Evolutionary conservation across 1,284 basidiomycete genomes (phyloP), one percentile per base, ranked within the genome.

Genomic region (Ustilago sp.): DNA sequence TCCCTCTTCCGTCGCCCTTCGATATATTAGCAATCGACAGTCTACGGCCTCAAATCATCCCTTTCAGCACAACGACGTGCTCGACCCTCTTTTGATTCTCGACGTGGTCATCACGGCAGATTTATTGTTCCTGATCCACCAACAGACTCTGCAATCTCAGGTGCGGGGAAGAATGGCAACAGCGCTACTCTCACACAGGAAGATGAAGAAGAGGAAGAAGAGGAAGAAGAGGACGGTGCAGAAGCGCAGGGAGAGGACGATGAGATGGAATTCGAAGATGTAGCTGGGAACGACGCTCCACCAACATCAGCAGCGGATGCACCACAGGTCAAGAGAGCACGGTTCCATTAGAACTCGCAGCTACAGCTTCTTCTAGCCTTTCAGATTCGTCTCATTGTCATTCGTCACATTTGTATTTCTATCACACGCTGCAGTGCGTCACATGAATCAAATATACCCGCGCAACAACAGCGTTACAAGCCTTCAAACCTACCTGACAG

Each of bases 21-120:
- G 31, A 31, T 12, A 50, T 31, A n/a, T 11, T 59, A 81, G 75
- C 81, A 83, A 68, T 80, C 81, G 2, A 75, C 81, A 13, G 64
- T 84, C 0, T 63, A 72, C 19, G 80, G 77, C 17, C 66, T 84
- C 15, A 63, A 62, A 34, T 56, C 64, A 0, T 75, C 77, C 0
- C 59, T 84, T 13, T 53, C 64, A 3, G 31, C 59, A 9, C 77
- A 81, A 56, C 62, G 83, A 1, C 35, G 70, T 13, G 67, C 78
- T 1, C 57, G 75, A 32, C 64, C 77, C 17, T 55, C 59, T 12
- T 84, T 84, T 61, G 81, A 73, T 41, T 75, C 80, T 3, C 55
- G 83, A 17, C 62, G 81, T 2, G 83, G 83, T 2, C 74, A 84
- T 38, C 80, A 81, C 51, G 80, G 81, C 6, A 65, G 77, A 19